A percentile compares a stretch with the other conserved stretches of the same genome.
Evolutionary conservation across 805 yeast species (phyloP).

Genomic region (Suhomyces tanzawaensis): DNA sequence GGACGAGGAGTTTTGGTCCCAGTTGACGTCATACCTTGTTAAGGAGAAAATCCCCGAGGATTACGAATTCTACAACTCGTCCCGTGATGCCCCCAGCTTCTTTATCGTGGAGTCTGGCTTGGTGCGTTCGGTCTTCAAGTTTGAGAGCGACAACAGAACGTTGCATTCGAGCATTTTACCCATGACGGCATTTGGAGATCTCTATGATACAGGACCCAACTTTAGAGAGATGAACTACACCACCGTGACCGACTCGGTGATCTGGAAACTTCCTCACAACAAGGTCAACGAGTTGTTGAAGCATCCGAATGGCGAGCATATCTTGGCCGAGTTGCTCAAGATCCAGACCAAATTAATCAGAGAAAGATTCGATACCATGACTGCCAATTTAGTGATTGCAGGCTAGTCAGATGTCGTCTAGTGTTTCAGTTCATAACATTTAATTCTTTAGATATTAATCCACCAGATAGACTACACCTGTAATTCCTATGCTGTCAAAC

Average conservation of each 20-base stretch:
- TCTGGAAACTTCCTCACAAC: conserved; percentile 63
- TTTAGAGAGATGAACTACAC: conserved; percentile 47
- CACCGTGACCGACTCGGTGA: conserved; percentile 59
- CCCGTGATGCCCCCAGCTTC: conserved; percentile 47
- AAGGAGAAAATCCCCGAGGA: conserved; percentile 48
- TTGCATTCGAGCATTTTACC: conserved; percentile 54
- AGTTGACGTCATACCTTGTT: conserved; percentile 51
- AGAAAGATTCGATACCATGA: conserved; percentile 69
- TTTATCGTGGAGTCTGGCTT: conserved; percentile 53
- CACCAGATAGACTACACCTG: no score
- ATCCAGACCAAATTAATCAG: conserved; percentile 62
- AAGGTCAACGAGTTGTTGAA: conserved; percentile 45
- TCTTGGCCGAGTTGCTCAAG: conserved; percentile 62
- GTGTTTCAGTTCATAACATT: no score
- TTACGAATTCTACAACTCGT: conserved; percentile 45
- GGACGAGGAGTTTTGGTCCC: conserved; percentile 59
- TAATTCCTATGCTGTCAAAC: no score
- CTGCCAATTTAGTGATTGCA: conserved; percentile 72
- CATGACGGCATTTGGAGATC: conserved; percentile 72
- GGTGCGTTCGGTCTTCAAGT: conserved; percentile 34
- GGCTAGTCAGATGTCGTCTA: no score
- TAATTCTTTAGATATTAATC: no score
- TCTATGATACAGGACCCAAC: conserved; percentile 28
- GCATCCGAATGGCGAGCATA: conserved; percentile 43
- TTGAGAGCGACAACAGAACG: conserved; percentile 38